phyloP scores from a whole-genome alignment of 2,329 filamentous ascomycete genomes.

The Hymenoscyphus scutula region DNA sequence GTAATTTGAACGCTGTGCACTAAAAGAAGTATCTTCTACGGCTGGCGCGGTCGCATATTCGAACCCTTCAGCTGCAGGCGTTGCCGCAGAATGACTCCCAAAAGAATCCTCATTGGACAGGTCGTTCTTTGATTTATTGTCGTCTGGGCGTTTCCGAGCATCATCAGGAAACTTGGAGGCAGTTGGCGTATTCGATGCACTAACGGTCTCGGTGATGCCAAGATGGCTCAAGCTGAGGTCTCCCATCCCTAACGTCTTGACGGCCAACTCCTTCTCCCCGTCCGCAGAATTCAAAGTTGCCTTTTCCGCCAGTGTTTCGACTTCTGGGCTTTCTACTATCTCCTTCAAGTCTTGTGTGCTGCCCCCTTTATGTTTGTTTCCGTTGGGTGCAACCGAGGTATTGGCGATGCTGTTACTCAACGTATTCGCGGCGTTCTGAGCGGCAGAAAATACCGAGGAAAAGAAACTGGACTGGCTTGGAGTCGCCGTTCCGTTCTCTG shows the following conservation, averaged over 20 bases:
- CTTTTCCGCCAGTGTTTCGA: slow-evolving; percentile 36
- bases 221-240: slow-evolving; percentile 87
- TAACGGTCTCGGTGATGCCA: slow-evolving; percentile 66
- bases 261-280: slow-evolving; percentile 67
- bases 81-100: slow-evolving; percentile 5
- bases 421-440: slow-evolving; percentile 83
- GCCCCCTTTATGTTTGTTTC: slow-evolving; percentile 43
- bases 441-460: slow-evolving; percentile 86
- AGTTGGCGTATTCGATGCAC: slow-evolving; percentile 54
- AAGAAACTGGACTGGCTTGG: slow-evolving; percentile 72
- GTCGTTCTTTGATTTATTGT: not conserved
- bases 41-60: slow-evolving; percentile 24
- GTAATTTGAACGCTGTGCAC: slow-evolving; percentile 48
- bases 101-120: slow-evolving; percentile 26
- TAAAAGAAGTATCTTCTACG: slow-evolving; percentile 27
- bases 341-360: slow-evolving; percentile 34
- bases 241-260: slow-evolving; percentile 85
- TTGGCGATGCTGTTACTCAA: slow-evolving; percentile 73
- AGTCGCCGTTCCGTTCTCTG: slow-evolving; percentile 58
- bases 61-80: slow-evolving; percentile 20
- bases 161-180: slow-evolving; percentile 53
- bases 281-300: slow-evolving; percentile 32
- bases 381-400: slow-evolving; percentile 54
- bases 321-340: slow-evolving; percentile 31
- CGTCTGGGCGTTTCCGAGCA: slow-evolving; percentile 12